Evolutionary conservation across 225 moss, liverwort and hornwort genomes (phyloP).

Genomic region (Physcomitrellopsis africana): DNA sequence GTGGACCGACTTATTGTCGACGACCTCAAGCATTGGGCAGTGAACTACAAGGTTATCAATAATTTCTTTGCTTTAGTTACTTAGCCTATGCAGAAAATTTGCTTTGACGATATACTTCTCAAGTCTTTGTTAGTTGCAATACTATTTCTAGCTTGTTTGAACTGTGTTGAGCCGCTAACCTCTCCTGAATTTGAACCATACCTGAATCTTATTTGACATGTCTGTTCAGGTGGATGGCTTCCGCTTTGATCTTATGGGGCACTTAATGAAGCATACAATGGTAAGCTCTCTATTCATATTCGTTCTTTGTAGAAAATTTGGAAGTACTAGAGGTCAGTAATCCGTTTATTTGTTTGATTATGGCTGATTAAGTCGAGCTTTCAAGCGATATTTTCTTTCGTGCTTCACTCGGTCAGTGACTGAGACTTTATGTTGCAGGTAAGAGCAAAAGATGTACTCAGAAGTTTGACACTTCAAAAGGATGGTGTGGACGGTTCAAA

Average conservation of each 20-base stretch:
- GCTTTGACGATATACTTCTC: neutral
- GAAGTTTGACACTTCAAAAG: constrained; percentile 72
- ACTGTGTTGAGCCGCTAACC: constrained; percentile 6
- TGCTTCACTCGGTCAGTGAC: constrained; percentile 9
- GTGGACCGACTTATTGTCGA: constrained; percentile 93
- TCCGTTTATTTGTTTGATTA: constrained; percentile 5
- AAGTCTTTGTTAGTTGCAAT: constrained; percentile 17
- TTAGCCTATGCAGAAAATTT: neutral
- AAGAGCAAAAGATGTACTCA: constrained; percentile 71
- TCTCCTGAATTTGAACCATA: constrained; percentile 14
- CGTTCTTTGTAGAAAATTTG: neutral
- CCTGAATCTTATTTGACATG: neutral
- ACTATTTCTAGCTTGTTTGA: neutral
- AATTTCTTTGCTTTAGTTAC: constrained; percentile 5
- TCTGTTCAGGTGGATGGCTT: constrained; percentile 86
- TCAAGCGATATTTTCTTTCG: constrained; percentile 5
- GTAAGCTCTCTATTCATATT: constrained; percentile 37
- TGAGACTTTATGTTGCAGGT: constrained; percentile 42
- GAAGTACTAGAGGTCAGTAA: neutral
- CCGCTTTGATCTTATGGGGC: constrained; percentile 98
- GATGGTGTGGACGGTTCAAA: constrained; percentile 94
- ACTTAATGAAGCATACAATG: constrained; percentile 95
- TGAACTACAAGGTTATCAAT: constrained; percentile 73
- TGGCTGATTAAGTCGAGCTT: neutral
- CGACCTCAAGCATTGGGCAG: constrained; percentile 91